Evolutionary conservation across 441 rosid species (phyloP).

Genomic region (Syzygium syzygioides): DNA sequence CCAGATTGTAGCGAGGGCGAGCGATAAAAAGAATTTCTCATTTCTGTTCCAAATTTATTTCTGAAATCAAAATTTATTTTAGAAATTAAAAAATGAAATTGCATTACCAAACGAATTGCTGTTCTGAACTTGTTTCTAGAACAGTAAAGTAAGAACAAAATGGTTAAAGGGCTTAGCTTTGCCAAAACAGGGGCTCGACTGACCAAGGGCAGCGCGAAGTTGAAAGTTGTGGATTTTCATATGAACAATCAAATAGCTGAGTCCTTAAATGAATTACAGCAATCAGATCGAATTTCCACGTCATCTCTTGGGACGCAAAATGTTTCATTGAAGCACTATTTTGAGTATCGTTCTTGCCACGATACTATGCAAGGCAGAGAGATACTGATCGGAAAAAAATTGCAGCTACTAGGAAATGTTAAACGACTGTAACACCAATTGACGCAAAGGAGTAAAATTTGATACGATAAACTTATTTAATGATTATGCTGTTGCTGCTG

Average conservation of each 20-base stretch:
- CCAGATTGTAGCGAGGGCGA: too few relatives aligned
- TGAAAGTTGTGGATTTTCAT: background rate
- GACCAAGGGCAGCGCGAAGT: background rate
- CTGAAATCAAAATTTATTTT: too few relatives aligned
- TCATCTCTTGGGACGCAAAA: background rate
- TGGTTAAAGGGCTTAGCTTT: background rate
- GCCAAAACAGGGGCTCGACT: background rate
- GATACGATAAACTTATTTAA: too few relatives aligned
- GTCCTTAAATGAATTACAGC: background rate
- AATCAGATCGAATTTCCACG: background rate
- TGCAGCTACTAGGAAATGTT: background rate
- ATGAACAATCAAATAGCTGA: background rate
- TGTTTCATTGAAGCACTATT: background rate
- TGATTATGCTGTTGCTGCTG: too few relatives aligned
- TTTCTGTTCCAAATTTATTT: too few relatives aligned
- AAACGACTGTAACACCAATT: background rate
- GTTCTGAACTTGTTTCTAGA: too few relatives aligned
- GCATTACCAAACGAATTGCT: too few relatives aligned
- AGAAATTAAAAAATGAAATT: too few relatives aligned
- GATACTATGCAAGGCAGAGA: background rate
- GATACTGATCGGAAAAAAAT: background rate
- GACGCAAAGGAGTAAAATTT: background rate
- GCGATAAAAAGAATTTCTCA: too few relatives aligned
- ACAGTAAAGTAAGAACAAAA: too few relatives aligned
- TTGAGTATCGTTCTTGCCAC: background rate